These are phyloP conservation scores for Scedosporium apiospermum DNA, from an alignment of 2,329 filamentous ascomycete species.

Conservation along the genomic window DNA sequence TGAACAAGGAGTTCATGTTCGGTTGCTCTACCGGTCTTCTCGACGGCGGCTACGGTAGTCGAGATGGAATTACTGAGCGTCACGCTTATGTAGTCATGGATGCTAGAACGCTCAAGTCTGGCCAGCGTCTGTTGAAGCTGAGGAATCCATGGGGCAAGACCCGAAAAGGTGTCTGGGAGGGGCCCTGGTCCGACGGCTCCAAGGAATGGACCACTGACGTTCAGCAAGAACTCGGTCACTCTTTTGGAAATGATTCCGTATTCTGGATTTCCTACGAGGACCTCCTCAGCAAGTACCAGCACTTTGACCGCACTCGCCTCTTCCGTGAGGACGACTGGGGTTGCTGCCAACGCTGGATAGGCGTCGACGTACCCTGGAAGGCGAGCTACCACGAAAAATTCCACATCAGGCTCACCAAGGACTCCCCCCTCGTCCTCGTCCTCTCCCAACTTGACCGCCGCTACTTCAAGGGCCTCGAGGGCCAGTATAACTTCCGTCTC, in stretches of 20 bases:
- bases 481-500: conserved; percentile 44
- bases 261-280: conserved; percentile 58
- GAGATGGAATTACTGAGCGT: conserved; percentile 47
- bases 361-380: conserved; percentile 53
- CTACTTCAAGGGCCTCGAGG: conserved; percentile 52
- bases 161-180: conserved; percentile 42
- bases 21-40: conserved; percentile 42
- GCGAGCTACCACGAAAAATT: conserved; percentile 53
- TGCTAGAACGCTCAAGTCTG: conserved; percentile 27
- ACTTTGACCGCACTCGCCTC: conserved; percentile 52
- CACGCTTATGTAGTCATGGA: conserved; percentile 48
- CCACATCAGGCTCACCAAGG: conserved; percentile 43
- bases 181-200: conserved; percentile 49
- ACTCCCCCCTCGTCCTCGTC: conserved; percentile 49
- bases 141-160: conserved; percentile 50
- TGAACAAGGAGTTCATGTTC: conserved; percentile 70
- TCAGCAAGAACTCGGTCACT: conserved; percentile 46
- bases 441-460: conserved; percentile 53
- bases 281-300: conserved; percentile 51
- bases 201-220: conserved; percentile 52
- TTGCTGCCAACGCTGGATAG: conserved; percentile 50
- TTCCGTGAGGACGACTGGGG: conserved; percentile 51
- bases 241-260: conserved; percentile 51
- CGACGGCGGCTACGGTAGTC: conserved; percentile 33
- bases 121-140: conserved; percentile 47